These are phyloP conservation scores for Cladosporium velox DNA, from an alignment of 2,329 filamentous ascomycete genomes.

Conservation along the genomic window DNA sequence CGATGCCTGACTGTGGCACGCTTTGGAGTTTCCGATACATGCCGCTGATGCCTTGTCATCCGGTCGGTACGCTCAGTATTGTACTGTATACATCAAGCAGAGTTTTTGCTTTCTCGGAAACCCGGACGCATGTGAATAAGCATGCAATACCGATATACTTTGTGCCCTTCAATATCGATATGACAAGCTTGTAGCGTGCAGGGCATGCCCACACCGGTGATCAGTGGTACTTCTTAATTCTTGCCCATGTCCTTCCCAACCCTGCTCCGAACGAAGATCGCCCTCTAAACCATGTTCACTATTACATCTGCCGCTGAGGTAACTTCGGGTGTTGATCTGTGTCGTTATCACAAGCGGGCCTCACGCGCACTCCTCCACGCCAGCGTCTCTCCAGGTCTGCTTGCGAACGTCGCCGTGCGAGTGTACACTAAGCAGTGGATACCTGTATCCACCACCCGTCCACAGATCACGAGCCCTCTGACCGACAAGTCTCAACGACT, in stretches of 20 bases:
- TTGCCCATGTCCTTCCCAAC: conserved; percentile 1
- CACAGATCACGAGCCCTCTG: conserved; percentile 2
- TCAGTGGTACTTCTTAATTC: background rate
- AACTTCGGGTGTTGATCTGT: conserved; percentile 1
- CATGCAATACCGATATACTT: conserved; percentile 12
- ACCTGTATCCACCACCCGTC: conserved; percentile 2
- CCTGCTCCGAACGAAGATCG: conserved; percentile 5
- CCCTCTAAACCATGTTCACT: background rate
- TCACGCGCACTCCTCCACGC: conserved; percentile 21
- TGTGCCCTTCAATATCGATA: conserved; percentile 4
- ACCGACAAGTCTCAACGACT: conserved; percentile 13
- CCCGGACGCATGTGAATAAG: background rate
- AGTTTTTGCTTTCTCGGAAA: background rate
- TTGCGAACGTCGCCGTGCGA: background rate
- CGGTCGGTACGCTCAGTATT: background rate
- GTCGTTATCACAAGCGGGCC: conserved; percentile 8
- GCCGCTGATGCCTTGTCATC: background rate
- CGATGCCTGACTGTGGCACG: conserved; percentile 1
- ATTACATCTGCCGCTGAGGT: conserved; percentile 2
- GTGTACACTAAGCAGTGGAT: background rate
- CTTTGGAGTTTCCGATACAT: background rate
- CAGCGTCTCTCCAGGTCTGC: conserved; percentile 8
- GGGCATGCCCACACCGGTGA: conserved; percentile 6
- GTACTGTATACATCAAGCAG: background rate
- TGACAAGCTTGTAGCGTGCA: conserved; percentile 6